Base-by-base conservation (phyloP, 805 yeast species). In the Metschnikowia cerradonensis region DNA sequence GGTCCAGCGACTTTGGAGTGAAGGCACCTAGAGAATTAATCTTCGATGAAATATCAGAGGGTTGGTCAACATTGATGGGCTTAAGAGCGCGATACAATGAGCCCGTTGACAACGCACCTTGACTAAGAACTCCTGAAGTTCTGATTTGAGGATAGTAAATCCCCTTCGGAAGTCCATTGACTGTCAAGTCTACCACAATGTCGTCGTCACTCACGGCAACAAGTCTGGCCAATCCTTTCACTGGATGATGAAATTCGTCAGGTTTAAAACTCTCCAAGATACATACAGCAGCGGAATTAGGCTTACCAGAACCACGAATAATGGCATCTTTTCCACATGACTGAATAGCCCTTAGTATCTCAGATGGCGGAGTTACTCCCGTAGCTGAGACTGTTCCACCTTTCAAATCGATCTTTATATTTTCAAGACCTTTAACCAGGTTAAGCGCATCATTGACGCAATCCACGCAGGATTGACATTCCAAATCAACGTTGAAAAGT, bases 281-380 rank as follows among this genome's bases (percentile, higher is more conserved):
- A 57, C 94, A 83, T 32, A 91, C 98, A 0, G 96, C 97, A 0
- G 97, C 96, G 17, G 88, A 79, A 65, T 91, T 85, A 15, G 95
- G 85, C 51, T 74, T 77, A 3, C 97, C 97, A 0, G 96, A 82
- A 6, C 98, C 98, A 52, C 98, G 76, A 22, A 92, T 86, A 56
- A 92, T 88, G 3, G 96, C 96, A 62, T 92, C 97, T 56, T 83
- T 80, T 1, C 97, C 97, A 2, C 84, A 82, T 1, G 62, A 62
- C 65, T 86, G 91, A 50, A 92, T 80, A 0, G 87, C 80, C 47
- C 71, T 70, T 36, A 90, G 83, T 36, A 91, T 79, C 13, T 66
- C 68, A 1, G 96, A 87, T 1, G 98, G 98, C 4, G 97, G 83
- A 3, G 79, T 75, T 0, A 78, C 64, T 3, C 96, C 96, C 22